Conservation (phyloP, 805 yeast genomes). For the Starmerella lactis-condensi region DNA sequence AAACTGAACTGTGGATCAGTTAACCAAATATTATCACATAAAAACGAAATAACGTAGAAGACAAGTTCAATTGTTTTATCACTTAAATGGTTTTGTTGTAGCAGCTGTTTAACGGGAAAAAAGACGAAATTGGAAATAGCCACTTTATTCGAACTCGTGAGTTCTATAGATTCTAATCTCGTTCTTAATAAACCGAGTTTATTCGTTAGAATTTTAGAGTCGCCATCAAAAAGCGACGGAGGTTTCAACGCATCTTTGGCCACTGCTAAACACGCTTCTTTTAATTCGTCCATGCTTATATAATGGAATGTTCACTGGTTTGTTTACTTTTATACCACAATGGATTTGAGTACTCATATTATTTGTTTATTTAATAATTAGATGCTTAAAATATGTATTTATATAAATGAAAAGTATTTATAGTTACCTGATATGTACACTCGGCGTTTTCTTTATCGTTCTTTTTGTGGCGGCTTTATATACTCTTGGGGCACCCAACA, state of each 20-base stretch:
- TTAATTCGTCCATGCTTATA: slow-evolving; percentile 13
- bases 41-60: slow-evolving; percentile 27
- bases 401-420: too few relatives aligned
- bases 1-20: slow-evolving; percentile 6
- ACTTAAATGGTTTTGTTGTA: slow-evolving; percentile 31
- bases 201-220: background rate
- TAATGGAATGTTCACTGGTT: too few relatives aligned
- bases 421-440: too few relatives aligned
- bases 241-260: slow-evolving; percentile 14
- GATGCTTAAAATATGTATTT: too few relatives aligned
- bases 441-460: too few relatives aligned
- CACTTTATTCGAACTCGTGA: background rate
- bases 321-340: too few relatives aligned
- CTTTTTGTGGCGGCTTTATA: too few relatives aligned
- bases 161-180: background rate
- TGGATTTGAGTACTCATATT: too few relatives aligned
- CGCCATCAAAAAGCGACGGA: slow-evolving; percentile 6
- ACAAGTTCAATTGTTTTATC: slow-evolving; percentile 31
- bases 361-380: too few relatives aligned
- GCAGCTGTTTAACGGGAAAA: slow-evolving; percentile 38
- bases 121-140: slow-evolving; percentile 41
- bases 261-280: slow-evolving; percentile 9
- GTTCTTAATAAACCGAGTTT: slow-evolving; percentile 3
- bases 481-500: too few relatives aligned
- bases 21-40: slow-evolving; percentile 22